Base-by-base conservation (phyloP, 2,329 filamentous ascomycete species). In the Fonsecaea multimorphosa region DNA sequence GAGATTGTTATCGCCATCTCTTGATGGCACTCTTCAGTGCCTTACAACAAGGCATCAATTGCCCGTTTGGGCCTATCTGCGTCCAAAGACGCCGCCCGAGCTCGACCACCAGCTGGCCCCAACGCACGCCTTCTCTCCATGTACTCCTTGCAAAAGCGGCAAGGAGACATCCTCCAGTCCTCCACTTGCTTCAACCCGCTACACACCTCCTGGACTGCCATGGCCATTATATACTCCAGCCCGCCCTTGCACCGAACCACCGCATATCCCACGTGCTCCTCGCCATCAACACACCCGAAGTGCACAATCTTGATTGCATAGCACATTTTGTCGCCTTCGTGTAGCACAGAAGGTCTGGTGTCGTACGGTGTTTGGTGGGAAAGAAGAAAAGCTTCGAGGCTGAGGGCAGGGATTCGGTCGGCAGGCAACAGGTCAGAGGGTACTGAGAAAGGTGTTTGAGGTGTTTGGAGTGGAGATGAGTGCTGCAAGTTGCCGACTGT, bases 91-190 rank as follows among this genome's bases (percentile, higher is more conserved):
- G 59, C 32, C 3, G 61, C 34, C 44, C 67, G 61, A 36, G 27
- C 46, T 46, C 44, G 57, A 24, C 58, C 55, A 53, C 49, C 34
- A 14, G 16, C 27, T 40, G 52, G 11, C 11, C 31, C 51, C 14
- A 27, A 34, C 12, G 19, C 14, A 32, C 59, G 56, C 49, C 49
- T 52, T 32, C 36, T 38, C 27, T 62, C 56, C 29, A 40, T 19
- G 29, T 67, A 65, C 44, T 65, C 62, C 44, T 49, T 40, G 49
- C 67, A 69, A 40, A 69, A 69, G 19, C 62, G 64, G 56, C 67
- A 69, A 24, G 55, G 62, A 31, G 44, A 53, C 67, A 66, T 67
- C 16, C 63, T 58, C 67, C 67, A 69, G 32, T 61, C 51, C 27
- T 69, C 67, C 16, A 56, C 52, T 12, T 56, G 27, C 40, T 61